These are phyloP conservation scores for Styphnolobium japonicum DNA, from an alignment of 306 rosid genomes.

Conservation along the genomic window DNA sequence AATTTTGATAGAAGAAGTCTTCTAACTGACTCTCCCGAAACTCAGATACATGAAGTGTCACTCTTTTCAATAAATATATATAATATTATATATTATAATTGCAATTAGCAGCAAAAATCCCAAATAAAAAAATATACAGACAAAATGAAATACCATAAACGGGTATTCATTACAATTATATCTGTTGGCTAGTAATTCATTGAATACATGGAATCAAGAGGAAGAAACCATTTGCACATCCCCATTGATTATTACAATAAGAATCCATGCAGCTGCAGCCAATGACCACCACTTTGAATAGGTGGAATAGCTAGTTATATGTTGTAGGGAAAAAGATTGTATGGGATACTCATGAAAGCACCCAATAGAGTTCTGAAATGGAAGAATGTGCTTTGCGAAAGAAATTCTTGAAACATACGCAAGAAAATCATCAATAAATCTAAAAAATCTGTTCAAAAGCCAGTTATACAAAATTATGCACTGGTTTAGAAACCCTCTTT, in stretches of 20 bases:
- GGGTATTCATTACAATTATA: background rate
- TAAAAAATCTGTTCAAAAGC: background rate
- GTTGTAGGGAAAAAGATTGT: background rate
- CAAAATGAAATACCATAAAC: background rate
- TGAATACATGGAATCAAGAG: background rate
- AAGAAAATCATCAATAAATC: background rate
- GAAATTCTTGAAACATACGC: background rate
- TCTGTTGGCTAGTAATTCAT: background rate
- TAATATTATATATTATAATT: background rate
- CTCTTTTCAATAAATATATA: background rate
- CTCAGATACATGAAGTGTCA: background rate
- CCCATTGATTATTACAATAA: background rate
- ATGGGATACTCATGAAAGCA: background rate
- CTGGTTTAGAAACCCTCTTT: background rate
- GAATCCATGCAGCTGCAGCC: background rate
- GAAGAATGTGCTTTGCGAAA: background rate
- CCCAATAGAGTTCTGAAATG: background rate
- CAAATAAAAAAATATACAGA: background rate
- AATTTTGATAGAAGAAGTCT: constrained; percentile 1
- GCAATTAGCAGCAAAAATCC: background rate
- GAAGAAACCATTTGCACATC: background rate
- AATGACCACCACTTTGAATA: background rate
- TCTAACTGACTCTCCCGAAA: background rate
- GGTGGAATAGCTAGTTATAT: background rate
- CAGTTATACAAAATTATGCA: background rate